phyloP scores from a whole-genome alignment of 1,139 yeast species.

The Debaryomycetaceae sp. region DNA sequence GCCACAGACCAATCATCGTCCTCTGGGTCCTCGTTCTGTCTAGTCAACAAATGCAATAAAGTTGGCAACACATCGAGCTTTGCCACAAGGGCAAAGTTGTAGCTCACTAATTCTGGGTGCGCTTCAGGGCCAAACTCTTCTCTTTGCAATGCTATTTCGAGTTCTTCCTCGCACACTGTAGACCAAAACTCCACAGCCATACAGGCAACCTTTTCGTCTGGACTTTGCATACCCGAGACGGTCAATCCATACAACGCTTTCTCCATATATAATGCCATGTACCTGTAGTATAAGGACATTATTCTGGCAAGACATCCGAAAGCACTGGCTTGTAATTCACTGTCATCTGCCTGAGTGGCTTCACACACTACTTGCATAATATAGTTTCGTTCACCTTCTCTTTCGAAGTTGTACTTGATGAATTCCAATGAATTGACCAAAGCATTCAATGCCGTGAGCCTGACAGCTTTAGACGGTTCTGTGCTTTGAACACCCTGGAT shows the following conservation, averaged over 20 bases:
- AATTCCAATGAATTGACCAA: slow-evolving; percentile 88
- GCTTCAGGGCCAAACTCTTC: slow-evolving; percentile 50
- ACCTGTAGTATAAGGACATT: slow-evolving; percentile 83
- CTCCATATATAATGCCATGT: slow-evolving; percentile 95
- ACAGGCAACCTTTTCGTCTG: slow-evolving; percentile 85
- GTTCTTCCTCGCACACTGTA: slow-evolving; percentile 94
- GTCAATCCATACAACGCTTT: slow-evolving; percentile 91
- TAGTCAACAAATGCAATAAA: slow-evolving; percentile 69
- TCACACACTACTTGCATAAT: slow-evolving; percentile 99
- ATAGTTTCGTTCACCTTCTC: slow-evolving; percentile 93
- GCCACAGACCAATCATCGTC: slow-evolving; percentile 98
- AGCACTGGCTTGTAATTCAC: slow-evolving; percentile 87
- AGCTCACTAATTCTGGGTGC: slow-evolving; percentile 40
- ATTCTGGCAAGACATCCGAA: slow-evolving; percentile 94
- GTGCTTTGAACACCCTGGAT: slow-evolving; percentile 91
- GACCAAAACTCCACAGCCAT: slow-evolving; percentile 99
- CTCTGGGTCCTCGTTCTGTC: slow-evolving; percentile 87
- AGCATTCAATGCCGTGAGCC: slow-evolving; percentile 90
- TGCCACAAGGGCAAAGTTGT: slow-evolving; percentile 82
- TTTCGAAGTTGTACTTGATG: slow-evolving; percentile 80
- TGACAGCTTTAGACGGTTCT: slow-evolving; percentile 71
- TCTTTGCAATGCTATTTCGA: slow-evolving; percentile 68
- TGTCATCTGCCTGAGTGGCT: slow-evolving; percentile 86
- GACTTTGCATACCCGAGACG: slow-evolving; percentile 85
- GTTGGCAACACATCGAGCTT: slow-evolving; percentile 86